Base-by-base conservation (phyloP, 2,329 filamentous ascomycete species). In the Talaromyces sp. region DNA sequence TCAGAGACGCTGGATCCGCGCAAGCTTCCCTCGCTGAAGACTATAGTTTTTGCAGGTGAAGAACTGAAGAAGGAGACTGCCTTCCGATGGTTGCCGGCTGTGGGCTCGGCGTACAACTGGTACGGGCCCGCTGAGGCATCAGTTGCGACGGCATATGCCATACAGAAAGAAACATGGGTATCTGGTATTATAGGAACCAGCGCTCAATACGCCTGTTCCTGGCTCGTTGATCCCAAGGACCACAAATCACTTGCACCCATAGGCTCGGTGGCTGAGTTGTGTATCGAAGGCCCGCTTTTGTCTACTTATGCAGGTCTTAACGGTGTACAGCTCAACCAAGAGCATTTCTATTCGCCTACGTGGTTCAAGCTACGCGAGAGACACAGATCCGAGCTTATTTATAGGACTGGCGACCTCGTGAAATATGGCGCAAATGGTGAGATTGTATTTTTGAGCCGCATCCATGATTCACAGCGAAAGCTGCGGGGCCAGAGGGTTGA, bases 401-500 rank as follows among this genome's bases (percentile, higher is more conserved):
- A 75, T 61, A 69, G 67, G 57, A 75, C 72, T 5, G 74, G 74
- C 0, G 74, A 76, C 60, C 59, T 75, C 21, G 70, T 69, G 1
- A 55, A 56, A 33, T 62, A 62, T 18, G 33, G 28, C 23, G 48
- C 67, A 0, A 68, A 74, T 54, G 71, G 72, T 16, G 63, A 65
- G 3, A 64, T 68, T 12, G 61, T 67, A 35, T 74, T 71, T 48
- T 59, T 72, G 21, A 71, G 72, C 5, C 67, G 73, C 14, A 39
- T n/a, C 14, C 70, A 71, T 48, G 73, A 75, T 54, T 80, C 81
- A 37, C 85, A 85, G 69, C 81, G 86, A 61, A 88, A 88, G 72
- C 72, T 88, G 14, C 76, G 78, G 2, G 88, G 88, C 28, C 85
- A 82, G 66, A 76, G 85, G 55, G 81, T 86, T 52, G 88, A 85